phyloP scores from a whole-genome alignment of 139 green algal genomes.

The Penium margaritaceum region DNA sequence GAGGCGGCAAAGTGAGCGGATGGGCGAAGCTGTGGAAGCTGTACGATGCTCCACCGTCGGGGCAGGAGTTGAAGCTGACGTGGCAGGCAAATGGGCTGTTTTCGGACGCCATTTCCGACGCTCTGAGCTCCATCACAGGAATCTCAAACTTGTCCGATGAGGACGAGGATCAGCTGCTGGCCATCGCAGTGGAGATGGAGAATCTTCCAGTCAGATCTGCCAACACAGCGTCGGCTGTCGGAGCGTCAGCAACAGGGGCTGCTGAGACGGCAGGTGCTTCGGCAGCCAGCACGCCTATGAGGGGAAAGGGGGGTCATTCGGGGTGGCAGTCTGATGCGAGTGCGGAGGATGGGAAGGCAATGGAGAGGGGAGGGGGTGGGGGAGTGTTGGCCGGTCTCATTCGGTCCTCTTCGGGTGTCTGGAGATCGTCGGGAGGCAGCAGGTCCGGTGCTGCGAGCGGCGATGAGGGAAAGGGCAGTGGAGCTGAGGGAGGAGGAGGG shows the following conservation, averaged over 20 bases:
- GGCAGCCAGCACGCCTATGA: too few species aligned
- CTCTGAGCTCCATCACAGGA: conserved; percentile 2
- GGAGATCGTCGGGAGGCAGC: too few species aligned
- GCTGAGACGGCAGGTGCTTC: neutral
- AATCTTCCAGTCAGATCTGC: neutral
- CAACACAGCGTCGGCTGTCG: too few species aligned
- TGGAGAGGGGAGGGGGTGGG: neutral
- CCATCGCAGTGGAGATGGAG: neutral
- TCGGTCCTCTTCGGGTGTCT: too few species aligned
- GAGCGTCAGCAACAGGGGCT: neutral
- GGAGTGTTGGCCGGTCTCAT: too few species aligned
- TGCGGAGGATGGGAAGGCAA: neutral
- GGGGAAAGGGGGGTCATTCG: too few species aligned
- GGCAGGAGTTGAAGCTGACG: neutral
- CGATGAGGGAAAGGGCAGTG: neutral
- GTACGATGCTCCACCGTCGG: conserved; percentile 3
- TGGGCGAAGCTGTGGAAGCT: conserved; percentile 3
- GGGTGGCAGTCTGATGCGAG: neutral
- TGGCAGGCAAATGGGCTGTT: conserved; percentile 5
- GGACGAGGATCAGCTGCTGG: neutral
- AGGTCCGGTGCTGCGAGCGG: too few species aligned
- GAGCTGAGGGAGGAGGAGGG: neutral
- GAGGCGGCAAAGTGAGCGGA: too few species aligned
- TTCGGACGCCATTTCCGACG: neutral
- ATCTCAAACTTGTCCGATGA: neutral